These are phyloP conservation scores for Kwoniella europaea DNA, from an alignment of 768 basidiomycete genomes.

Conservation along the genomic window DNA sequence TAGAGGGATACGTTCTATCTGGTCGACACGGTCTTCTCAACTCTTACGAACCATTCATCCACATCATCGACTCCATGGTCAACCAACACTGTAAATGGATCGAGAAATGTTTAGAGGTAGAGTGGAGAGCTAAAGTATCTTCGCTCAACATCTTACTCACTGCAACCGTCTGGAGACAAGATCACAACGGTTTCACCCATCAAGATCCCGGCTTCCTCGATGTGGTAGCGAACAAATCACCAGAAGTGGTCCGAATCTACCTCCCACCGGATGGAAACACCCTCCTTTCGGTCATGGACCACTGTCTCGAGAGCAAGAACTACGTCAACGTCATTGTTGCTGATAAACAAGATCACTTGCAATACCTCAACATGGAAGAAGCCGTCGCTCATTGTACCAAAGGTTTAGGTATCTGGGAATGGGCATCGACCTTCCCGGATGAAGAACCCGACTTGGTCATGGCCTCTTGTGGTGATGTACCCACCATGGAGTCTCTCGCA, in stretches of 20 bases:
- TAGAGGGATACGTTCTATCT: conserved; percentile 89
- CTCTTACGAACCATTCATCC: conserved; percentile 80
- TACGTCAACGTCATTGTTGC: conserved; percentile 73
- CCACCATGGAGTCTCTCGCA: conserved; percentile 84
- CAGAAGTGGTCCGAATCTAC: conserved; percentile 52
- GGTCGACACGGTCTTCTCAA: conserved; percentile 78
- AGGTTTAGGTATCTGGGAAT: conserved; percentile 86
- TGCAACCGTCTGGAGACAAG: conserved; percentile 74
- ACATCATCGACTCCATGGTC: conserved; percentile 70
- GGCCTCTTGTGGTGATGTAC: conserved; percentile 80
- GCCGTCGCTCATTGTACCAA: conserved; percentile 71
- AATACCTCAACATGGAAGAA: conserved; percentile 51
- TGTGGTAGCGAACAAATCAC: conserved; percentile 76
- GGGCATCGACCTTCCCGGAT: conserved; percentile 73
- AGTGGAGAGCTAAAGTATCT: conserved; percentile 65
- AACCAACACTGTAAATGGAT: conserved; percentile 75
- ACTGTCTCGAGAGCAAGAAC: conserved; percentile 80
- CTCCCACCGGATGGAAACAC: conserved; percentile 89
- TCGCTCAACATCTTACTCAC: conserved; percentile 74
- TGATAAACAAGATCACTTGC: conserved; percentile 67
- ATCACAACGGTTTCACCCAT: conserved; percentile 83
- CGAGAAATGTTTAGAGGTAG: conserved; percentile 72
- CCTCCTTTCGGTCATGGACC: conserved; percentile 79
- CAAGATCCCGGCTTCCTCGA: conserved; percentile 73
- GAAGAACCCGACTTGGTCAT: conserved; percentile 66